Evolutionary conservation across 2,329 filamentous ascomycete species (phyloP).

Genomic region (Corinectria fuckeliana): DNA sequence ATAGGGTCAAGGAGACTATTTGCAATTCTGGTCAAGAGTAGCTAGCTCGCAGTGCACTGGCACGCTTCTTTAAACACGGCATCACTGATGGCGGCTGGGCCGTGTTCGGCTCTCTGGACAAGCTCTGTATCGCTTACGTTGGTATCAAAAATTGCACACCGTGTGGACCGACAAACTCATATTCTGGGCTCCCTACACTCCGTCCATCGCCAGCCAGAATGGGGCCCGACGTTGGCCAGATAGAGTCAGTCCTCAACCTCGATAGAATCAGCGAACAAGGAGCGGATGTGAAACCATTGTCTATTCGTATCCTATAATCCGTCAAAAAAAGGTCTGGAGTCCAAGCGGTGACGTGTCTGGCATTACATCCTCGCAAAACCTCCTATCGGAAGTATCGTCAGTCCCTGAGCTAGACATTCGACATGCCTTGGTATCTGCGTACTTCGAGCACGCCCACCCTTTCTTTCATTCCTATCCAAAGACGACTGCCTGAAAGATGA

Average conservation of each 20-base stretch:
- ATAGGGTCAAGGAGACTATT: background rate
- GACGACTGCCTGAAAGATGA: conserved; percentile 28
- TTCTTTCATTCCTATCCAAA: conserved; percentile 29
- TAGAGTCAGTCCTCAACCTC: conserved; percentile 23
- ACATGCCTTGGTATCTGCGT: conserved; percentile 27
- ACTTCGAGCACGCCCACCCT: conserved; percentile 35
- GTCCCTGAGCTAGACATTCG: conserved; percentile 32
- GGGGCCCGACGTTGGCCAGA: background rate
- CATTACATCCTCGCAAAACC: conserved; percentile 24
- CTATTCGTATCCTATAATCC: conserved; percentile 34
- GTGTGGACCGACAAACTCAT: conserved; percentile 30
- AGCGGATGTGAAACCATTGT: conserved; percentile 9
- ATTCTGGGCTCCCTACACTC: conserved; percentile 21
- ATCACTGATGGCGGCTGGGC: conserved; percentile 32
- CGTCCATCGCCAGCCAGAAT: conserved; percentile 5
- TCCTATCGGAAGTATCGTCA: conserved; percentile 29
- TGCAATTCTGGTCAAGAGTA: conserved; percentile 27
- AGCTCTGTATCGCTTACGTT: conserved; percentile 34
- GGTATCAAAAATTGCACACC: conserved; percentile 32
- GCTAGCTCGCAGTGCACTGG: conserved; percentile 29
- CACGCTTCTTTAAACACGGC: conserved; percentile 33
- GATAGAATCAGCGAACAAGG: conserved; percentile 18
- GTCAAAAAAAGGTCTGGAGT: conserved; percentile 31
- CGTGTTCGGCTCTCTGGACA: conserved; percentile 34
- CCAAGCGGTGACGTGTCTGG: conserved; percentile 24